Base-by-base conservation (phyloP, 73 alveolate species). In the Paramecium biaurelia region DNA sequence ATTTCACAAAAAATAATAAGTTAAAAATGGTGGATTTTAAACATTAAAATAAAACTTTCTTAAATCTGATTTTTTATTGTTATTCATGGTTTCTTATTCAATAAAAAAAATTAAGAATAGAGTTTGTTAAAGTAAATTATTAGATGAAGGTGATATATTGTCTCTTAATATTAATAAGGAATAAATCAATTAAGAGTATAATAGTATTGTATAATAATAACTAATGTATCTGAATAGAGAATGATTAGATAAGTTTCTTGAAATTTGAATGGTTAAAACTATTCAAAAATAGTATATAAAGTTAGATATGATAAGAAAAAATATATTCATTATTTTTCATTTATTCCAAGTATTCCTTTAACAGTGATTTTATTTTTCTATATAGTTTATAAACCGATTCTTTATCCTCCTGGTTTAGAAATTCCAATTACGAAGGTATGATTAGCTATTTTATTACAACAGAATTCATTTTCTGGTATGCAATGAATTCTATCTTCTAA, bases 311-410 rank as follows among this genome's bases (percentile, higher is more conserved):
- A 45, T 45, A 45, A 45, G 30, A 53, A 53, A n/a, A 53, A 53
- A 53, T n/a, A 53, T 18, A 53, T n/a, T 53, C 68, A 53, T 53
- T 20, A 53, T n/a, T 53, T n/a, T 53, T 7, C 30, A 53, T 63
- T 2, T 1, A 79, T 79, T 18, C 90, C 90, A 5, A 79, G 47
- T n/a, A 20, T 24, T 5, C 90, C 90, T 30, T 42, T 79, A 12
- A 79, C 18, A 41, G 90, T 43, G 32, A 79, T 23, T 79, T 79
- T 79, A 79, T 34, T 79, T 30, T 79, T 79, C n/a, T 79, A 7
- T 20, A 79, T 20, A 11, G 90, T 79, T 47, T 45, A 8, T 21
- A 79, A 34, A 20, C 90, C 90, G 3, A 79, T 47, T 23, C 90
- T 38, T 26, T 12, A 5, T 47, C 43, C 20, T 14, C 90, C 90